Evolutionary conservation across 768 basidiomycete species (phyloP).

Genomic region (Hericium coralloides): DNA sequence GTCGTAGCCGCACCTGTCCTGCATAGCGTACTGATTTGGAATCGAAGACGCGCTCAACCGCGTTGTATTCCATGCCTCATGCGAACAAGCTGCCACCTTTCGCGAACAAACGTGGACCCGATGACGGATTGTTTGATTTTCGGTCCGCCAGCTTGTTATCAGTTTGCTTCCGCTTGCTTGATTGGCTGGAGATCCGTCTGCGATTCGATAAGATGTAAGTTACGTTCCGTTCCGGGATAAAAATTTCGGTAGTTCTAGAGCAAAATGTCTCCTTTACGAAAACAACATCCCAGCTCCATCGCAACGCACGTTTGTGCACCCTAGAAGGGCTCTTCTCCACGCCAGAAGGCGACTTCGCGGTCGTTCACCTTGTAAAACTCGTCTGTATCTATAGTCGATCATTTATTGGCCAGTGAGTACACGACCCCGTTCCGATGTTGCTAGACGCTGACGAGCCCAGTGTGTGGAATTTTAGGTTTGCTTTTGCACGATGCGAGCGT

Average conservation of each 20-base stretch:
- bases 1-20: not conserved
- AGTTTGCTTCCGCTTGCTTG: not conserved
- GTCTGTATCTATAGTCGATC: not conserved
- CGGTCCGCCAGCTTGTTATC: not conserved
- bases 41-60: conserved; percentile 16
- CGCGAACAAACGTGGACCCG: not conserved
- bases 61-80: conserved; percentile 1
- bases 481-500: conserved; percentile 68
- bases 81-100: not conserved
- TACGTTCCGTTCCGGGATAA: not conserved
- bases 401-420: not conserved
- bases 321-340: not conserved
- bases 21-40: not conserved
- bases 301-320: not conserved
- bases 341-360: not conserved
- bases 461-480: conserved; percentile 93
- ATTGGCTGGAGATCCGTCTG: not conserved
- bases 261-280: not conserved
- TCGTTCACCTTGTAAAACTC: not conserved
- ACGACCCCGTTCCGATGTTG: not conserved
- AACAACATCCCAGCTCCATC: not conserved
- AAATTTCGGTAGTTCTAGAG: not conserved
- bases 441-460: conserved; percentile 18
- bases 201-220: not conserved
- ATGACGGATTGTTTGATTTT: not conserved